Base-by-base conservation (phyloP, 1,139 yeast genomes). In the Suhomyces coccinellae region DNA sequence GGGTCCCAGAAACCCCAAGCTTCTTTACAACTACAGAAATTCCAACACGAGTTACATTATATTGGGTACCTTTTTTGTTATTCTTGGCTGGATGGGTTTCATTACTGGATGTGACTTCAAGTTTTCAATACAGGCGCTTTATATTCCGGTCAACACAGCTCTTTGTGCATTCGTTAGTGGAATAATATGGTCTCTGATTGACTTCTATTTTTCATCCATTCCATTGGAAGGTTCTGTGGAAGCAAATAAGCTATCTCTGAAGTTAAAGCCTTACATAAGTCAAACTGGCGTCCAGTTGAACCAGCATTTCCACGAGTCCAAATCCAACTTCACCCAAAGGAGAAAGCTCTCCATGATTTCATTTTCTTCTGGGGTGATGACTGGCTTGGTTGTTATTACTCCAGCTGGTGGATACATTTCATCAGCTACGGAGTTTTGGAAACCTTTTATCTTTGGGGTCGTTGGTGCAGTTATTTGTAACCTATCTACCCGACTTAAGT, bases 1-100 rank as follows among this genome's bases (percentile, higher is more conserved):
- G 42, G 88, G 88, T 0, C 80, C 81, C 8, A 61, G 82, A 45
- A 71, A 71, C 45, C 70, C 77, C 3, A 65, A 65, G 46, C 57
- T 68, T 6, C 59, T 76, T 22, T 59, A 59, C 48, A 62, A 74
- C 41, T 73, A 74, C 48, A 57, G 75, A 34, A 65, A 64, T 46
- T 63, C 74, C 20, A 73, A 65, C 51, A 67, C 67, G 15, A 69
- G 71, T 1, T 59, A 56, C 52, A 78, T 83, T 20, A 67, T 82
- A 0, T 54, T 81, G 22, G 89, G 89, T 13, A 77, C 87, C 0
- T 59, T 65, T 15, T 61, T 71, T 38, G 57, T 73, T 6, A 41
- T 58, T 11, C 62, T 63, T 51, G 79, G 79, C 2, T 74, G 79
- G 79, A 58, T 69, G 41, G 79, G 77, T 6, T 74, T 73, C 45